These are phyloP conservation scores for Tylopilus balloui DNA, from an alignment of 768 basidiomycete genomes.

Conservation along the genomic window DNA sequence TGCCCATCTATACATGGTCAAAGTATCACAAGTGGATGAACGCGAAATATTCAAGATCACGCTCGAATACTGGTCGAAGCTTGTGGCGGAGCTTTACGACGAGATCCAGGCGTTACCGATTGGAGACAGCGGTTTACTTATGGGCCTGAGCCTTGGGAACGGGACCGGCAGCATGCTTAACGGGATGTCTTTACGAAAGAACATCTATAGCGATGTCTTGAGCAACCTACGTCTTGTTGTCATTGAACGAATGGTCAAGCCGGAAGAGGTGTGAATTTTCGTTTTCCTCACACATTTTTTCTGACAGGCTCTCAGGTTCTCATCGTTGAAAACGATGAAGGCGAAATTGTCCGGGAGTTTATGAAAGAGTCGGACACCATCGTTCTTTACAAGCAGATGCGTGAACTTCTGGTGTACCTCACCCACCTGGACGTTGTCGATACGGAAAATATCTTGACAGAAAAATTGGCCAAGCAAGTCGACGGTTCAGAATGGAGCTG, in stretches of 20 bases:
- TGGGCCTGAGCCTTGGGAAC: slow-evolving; percentile 78
- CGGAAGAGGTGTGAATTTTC: slow-evolving; percentile 74
- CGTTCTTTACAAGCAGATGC: slow-evolving; percentile 98
- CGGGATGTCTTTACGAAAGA: slow-evolving; percentile 82
- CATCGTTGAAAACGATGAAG: slow-evolving; percentile 98
- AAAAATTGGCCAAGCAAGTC: slow-evolving; percentile 96
- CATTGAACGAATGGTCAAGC: slow-evolving; percentile 99
- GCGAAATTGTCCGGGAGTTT: slow-evolving; percentile 98
- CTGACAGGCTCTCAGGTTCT: slow-evolving; percentile 59
- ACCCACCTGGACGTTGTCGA: slow-evolving; percentile 95
- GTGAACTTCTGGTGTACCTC: slow-evolving; percentile 94
- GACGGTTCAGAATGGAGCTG: slow-evolving; percentile 99
- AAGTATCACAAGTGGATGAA: slow-evolving; percentile 96
- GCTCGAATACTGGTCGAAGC: slow-evolving; percentile 94
- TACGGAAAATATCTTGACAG: slow-evolving; percentile 95
- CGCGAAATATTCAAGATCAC: slow-evolving; percentile 99
- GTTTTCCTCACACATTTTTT: background rate
- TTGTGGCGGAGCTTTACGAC: slow-evolving; percentile 95
- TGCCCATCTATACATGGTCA: slow-evolving; percentile 97
- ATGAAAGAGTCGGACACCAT: slow-evolving; percentile 99
- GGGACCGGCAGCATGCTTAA: slow-evolving; percentile 64
- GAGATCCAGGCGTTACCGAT: slow-evolving; percentile 92
- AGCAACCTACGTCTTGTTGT: slow-evolving; percentile 93
- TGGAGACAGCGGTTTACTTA: slow-evolving; percentile 79
- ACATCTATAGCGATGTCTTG: slow-evolving; percentile 92